Conservation (phyloP, 306 rosid genomes). For the Cucumis melo region DNA sequence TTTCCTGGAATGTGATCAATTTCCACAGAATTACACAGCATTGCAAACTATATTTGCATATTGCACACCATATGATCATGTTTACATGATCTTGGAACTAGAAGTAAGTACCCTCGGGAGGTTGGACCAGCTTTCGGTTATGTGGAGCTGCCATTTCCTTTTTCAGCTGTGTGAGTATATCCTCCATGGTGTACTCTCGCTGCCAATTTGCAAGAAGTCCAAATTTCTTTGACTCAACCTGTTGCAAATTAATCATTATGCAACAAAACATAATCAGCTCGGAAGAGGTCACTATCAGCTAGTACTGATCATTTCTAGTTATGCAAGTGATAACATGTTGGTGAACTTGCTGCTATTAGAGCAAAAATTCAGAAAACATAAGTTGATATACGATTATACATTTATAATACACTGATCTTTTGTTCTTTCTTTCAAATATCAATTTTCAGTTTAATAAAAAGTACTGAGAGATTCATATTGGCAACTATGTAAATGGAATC, state of each 20-base stretch:
- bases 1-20: slow-evolving; percentile 4
- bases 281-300: not conserved
- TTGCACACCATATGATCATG: slow-evolving; percentile 9
- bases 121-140: slow-evolving; percentile 98
- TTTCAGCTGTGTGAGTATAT: slow-evolving; percentile 94
- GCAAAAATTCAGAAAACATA: not conserved
- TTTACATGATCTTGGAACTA: slow-evolving; percentile 28
- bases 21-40: slow-evolving; percentile 49
- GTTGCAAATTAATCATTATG: slow-evolving; percentile 16
- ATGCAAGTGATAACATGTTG: not conserved
- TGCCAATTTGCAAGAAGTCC: slow-evolving; percentile 94
- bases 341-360: not conserved
- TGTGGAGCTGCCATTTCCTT: slow-evolving; percentile 96
- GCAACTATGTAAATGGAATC: not conserved
- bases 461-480: not conserved
- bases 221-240: slow-evolving; percentile 94
- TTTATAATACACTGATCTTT: not conserved
- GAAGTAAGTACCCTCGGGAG: slow-evolving; percentile 97
- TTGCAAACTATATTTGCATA: slow-evolving; percentile 61
- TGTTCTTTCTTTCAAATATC: not conserved
- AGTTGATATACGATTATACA: not conserved
- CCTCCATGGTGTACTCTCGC: slow-evolving; percentile 98
- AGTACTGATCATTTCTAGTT: not conserved
- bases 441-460: not conserved
- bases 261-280: not conserved